Conservation (phyloP, 1,284 basidiomycete genomes). For the Heterobasidion annosum region DNA sequence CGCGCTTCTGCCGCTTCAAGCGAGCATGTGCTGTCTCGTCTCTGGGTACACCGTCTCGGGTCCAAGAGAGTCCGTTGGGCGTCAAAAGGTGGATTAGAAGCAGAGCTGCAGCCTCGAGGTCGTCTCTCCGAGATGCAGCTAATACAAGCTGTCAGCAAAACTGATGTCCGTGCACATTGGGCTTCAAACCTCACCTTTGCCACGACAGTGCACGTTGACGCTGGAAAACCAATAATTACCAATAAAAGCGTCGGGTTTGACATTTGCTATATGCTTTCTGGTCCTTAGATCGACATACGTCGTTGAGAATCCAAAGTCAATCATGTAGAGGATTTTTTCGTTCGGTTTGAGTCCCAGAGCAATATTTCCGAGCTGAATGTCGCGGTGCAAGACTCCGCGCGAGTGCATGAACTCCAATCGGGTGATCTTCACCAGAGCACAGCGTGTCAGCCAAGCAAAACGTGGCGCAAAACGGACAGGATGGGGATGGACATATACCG, state of each 20-base stretch:
- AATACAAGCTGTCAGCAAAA: conserved; percentile 1
- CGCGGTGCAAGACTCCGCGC: conserved; percentile 62
- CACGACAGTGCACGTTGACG: conserved; percentile 64
- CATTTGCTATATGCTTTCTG: conserved; percentile 57
- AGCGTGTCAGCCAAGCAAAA: neutral
- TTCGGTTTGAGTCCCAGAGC: conserved; percentile 49
- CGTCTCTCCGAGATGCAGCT: conserved; percentile 64
- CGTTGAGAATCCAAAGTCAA: conserved; percentile 77
- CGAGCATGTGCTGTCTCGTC: conserved; percentile 50
- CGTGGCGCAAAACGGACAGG: neutral
- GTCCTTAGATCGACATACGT: conserved; percentile 58
- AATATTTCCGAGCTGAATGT: conserved; percentile 71
- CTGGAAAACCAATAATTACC: conserved; percentile 77
- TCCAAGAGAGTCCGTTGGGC: conserved; percentile 68
- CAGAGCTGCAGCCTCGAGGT: conserved; percentile 64
- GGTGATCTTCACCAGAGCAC: conserved; percentile 36
- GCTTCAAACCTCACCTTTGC: conserved; percentile 41
- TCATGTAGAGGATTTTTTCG: conserved; percentile 64
- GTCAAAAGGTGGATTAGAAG: conserved; percentile 74
- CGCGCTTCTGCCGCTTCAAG: conserved; percentile 52
- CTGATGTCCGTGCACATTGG: neutral
- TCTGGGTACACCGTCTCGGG: conserved; percentile 65
- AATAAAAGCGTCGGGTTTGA: conserved; percentile 62
- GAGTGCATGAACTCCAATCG: conserved; percentile 66
- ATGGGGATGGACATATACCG: neutral